phyloP scores from a whole-genome alignment of 2,329 filamentous ascomycete species.

The Colletotrichum viniferum region DNA sequence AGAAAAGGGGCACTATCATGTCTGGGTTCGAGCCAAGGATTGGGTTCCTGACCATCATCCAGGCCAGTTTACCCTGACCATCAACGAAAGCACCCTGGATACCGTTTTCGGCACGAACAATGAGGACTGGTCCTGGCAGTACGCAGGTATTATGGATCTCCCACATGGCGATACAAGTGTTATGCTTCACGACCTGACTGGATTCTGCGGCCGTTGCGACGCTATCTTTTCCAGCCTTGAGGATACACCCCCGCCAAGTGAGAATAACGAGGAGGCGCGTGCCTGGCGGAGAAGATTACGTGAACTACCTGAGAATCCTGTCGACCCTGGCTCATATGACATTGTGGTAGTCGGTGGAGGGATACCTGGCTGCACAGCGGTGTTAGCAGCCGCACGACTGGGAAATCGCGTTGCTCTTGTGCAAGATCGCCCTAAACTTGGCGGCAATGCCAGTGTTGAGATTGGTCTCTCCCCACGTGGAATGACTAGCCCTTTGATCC shows the following conservation, averaged over 20 bases:
- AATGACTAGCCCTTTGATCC: background rate
- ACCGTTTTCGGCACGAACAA: background rate
- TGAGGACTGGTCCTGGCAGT: background rate
- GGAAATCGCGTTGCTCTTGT: background rate
- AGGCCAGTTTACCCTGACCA: background rate
- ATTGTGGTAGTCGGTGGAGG: background rate
- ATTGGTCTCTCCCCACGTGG: background rate
- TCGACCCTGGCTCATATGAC: background rate
- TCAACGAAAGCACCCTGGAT: background rate
- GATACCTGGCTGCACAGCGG: background rate
- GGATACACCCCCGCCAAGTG: background rate
- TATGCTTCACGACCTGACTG: background rate
- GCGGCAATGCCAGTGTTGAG: background rate
- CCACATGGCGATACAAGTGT: background rate
- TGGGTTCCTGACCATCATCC: background rate
- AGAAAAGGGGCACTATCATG: background rate
- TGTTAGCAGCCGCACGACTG: background rate
- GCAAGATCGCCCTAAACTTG: background rate
- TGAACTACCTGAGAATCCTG: background rate
- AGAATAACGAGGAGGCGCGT: fast-evolving
- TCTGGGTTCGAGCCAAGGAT: background rate
- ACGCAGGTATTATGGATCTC: background rate
- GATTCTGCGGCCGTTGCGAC: background rate
- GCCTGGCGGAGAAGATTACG: background rate
- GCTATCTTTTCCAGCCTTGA: background rate